These are phyloP conservation scores for Ramularia endophylla DNA, from an alignment of 2,329 filamentous ascomycete species.

Conservation along the genomic window DNA sequence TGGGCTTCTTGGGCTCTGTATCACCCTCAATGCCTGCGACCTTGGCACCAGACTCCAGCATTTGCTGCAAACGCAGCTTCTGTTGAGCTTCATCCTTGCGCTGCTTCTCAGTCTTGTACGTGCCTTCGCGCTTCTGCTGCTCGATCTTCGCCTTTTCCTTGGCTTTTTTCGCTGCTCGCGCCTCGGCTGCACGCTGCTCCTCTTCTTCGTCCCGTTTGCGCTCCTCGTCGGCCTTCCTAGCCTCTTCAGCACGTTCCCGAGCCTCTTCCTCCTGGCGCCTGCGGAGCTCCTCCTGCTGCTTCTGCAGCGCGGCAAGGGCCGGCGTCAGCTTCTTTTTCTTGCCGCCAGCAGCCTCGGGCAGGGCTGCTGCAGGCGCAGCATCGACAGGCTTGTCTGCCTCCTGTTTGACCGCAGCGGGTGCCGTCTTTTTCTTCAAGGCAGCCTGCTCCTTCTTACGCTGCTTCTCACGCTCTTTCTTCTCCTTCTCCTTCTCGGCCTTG, in stretches of 20 bases:
- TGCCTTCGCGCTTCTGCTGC: constrained; percentile 81
- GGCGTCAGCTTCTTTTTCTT: constrained; percentile 90
- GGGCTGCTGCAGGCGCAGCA: constrained; percentile 46
- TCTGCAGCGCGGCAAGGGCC: constrained; percentile 66
- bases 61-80: constrained; percentile 76
- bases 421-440: constrained; percentile 71
- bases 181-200: constrained; percentile 62
- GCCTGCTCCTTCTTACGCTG: constrained; percentile 98
- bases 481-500: constrained; percentile 97
- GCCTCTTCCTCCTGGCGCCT: constrained; percentile 60
- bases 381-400: constrained; percentile 36
- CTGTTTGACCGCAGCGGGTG: constrained; percentile 29
- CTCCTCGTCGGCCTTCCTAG: constrained; percentile 60
- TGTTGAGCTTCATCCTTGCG: constrained; percentile 74
- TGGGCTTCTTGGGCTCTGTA: constrained; percentile 79
- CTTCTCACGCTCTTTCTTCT: constrained; percentile 98
- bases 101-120: constrained; percentile 79
- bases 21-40: constrained; percentile 54
- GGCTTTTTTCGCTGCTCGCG: constrained; percentile 72
- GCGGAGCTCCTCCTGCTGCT: constrained; percentile 74
- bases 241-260: constrained; percentile 54
- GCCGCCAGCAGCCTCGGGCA: constrained; percentile 43
- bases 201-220: constrained; percentile 64
- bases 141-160: constrained; percentile 82
- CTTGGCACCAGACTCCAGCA: constrained; percentile 69